These are phyloP conservation scores for Cucurbitaria berberidis DNA, from an alignment of 2,329 filamentous ascomycete genomes.

Conservation along the genomic window DNA sequence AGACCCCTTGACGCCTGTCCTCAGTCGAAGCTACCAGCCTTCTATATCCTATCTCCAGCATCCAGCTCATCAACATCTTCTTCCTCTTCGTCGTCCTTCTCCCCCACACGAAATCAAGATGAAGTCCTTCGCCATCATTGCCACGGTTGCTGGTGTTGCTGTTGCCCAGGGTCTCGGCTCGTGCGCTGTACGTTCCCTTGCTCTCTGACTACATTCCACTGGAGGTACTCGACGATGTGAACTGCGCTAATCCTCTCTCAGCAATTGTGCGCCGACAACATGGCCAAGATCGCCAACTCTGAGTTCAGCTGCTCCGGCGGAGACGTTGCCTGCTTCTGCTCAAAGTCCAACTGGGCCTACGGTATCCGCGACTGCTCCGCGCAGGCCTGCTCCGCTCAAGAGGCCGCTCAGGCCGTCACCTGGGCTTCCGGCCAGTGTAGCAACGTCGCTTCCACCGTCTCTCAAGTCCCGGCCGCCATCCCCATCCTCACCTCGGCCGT, in stretches of 20 bases:
- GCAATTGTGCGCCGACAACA: conserved; percentile 55
- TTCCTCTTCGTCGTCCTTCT: conserved; percentile 8
- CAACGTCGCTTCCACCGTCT: conserved; percentile 16
- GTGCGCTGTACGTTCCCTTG: conserved; percentile 45
- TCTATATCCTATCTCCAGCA: conserved; percentile 19
- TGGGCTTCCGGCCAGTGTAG: conserved; percentile 45
- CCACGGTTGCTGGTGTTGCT: conserved; percentile 41
- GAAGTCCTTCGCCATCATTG: conserved; percentile 50
- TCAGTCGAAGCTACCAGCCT: conserved; percentile 15
- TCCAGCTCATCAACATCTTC: conserved; percentile 27
- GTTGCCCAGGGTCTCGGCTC: conserved; percentile 42
- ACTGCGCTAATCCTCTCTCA: conserved; percentile 13
- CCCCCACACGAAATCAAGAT: conserved; percentile 34
- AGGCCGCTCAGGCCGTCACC: conserved; percentile 39
- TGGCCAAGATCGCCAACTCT: conserved; percentile 49
- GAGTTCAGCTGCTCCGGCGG: conserved; percentile 49
- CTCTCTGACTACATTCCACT: neutral
- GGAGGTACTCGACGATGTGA: neutral
- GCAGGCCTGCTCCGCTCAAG: conserved; percentile 45
- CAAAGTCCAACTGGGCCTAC: conserved; percentile 52
- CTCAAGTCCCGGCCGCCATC: conserved; percentile 16
- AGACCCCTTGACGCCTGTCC: conserved; percentile 13
- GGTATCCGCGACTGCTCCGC: conserved; percentile 57
- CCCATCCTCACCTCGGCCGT: conserved; percentile 22
- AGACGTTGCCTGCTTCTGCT: conserved; percentile 54